Base-by-base conservation (phyloP, 306 rosid species). In the Betula pendula region DNA sequence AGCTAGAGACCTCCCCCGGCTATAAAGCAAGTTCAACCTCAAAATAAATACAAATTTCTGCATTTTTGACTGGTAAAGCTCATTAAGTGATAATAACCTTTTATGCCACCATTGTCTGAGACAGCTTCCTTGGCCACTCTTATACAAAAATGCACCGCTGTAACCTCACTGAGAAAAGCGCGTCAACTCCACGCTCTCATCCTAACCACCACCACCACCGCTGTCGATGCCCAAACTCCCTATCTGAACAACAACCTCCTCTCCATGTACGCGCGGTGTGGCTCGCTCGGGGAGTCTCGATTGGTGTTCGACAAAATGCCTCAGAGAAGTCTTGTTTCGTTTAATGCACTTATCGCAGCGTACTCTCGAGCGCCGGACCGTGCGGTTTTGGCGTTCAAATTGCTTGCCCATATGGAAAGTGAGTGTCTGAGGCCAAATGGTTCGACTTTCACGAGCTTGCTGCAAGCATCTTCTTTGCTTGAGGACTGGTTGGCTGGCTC, bases 251-350 rank as follows among this genome's bases (percentile, higher is more conserved):
- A 92, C 91, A 92, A 86, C 75, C 79, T 90, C 71, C 48, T 90
- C 48, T 88, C 93, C 0, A 85, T 92, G 93, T 94, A 94, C n/a
- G 78, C 86, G 0, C 88, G 93, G 5, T 85, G 88, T 10, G 89
- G 91, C 45, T 86, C 91, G 0, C 19, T 84, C 14, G 27, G 20
- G 29, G 91, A 86, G 43, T 77, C 97, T 24, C 87, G 47, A 47
- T 63, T 72, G 68, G 73, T 92, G 90, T 94, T 94, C 85, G 97
- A 94, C 43, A 85, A 70, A 90, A 94, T 92, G 97, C 91, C 95
- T 47, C 89, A 65, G 0, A 85, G 93, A 83, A 94, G 83, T 43
- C 42, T 84, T 47, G 93, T 94, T 80, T 92, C 96, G 16, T 92
- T 84, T 77, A 94, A 94, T 48, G 87, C 97, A 6, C 88, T 94